Evolutionary conservation across 2,329 filamentous ascomycete genomes (phyloP).

Genomic region (Colletotrichum trifolii): DNA sequence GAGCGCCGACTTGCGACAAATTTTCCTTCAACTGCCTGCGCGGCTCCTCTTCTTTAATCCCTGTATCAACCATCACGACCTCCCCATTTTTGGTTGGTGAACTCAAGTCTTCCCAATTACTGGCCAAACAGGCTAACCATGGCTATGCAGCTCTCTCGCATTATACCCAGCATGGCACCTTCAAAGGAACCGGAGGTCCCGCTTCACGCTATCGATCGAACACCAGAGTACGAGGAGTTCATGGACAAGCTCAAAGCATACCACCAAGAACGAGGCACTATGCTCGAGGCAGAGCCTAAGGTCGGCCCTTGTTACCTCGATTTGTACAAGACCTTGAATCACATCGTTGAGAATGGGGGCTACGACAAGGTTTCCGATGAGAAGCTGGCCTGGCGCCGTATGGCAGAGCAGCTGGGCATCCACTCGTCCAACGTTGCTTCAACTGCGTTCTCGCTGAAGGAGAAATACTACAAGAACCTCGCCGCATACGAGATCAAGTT

Average conservation of each 20-base stretch:
- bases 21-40: too few relatives aligned
- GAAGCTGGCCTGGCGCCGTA: constrained; percentile 86
- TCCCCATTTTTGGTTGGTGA: too few relatives aligned
- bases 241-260: constrained; percentile 78
- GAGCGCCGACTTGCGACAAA: too few relatives aligned
- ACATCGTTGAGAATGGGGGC: constrained; percentile 80
- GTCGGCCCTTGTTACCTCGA: constrained; percentile 82
- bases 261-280: constrained; percentile 82
- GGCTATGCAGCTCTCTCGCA: not conserved
- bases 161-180: constrained; percentile 19
- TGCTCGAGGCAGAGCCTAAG: constrained; percentile 83
- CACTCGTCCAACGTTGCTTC: constrained; percentile 80
- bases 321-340: constrained; percentile 80
- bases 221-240: constrained; percentile 81
- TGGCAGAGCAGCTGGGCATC: constrained; percentile 81
- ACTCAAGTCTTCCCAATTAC: too few relatives aligned
- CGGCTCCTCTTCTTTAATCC: too few relatives aligned
- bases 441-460: constrained; percentile 88
- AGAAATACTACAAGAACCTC: constrained; percentile 89
- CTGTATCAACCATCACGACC: too few relatives aligned
- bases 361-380: constrained; percentile 87
- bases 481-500: constrained; percentile 87
- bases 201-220: constrained; percentile 64
- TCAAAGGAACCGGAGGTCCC: constrained; percentile 45
- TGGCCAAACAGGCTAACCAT: not conserved